phyloP scores from a whole-genome alignment of 257 asterid species.

The Nicotiana sylvestris region DNA sequence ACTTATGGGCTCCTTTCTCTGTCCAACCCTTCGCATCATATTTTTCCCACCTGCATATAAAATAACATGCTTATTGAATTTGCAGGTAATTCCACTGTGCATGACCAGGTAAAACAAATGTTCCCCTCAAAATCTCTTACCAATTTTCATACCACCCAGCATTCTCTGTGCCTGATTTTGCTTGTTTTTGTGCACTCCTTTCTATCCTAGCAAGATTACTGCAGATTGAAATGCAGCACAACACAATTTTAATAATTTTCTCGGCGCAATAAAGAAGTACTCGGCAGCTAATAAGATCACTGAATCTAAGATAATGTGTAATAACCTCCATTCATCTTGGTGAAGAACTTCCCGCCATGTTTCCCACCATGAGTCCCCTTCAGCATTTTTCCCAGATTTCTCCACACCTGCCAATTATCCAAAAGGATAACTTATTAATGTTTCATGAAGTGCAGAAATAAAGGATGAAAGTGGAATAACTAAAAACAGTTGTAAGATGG shows the following conservation, averaged over 20 bases:
- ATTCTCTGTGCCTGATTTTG: slow-evolving; percentile 87
- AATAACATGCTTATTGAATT: not conserved
- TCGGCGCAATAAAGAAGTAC: not conserved
- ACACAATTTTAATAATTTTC: not conserved
- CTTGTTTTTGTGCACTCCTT: slow-evolving; percentile 99
- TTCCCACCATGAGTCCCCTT: slow-evolving; percentile 99
- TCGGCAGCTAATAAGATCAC: not conserved
- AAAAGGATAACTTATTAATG: slow-evolving; percentile 24
- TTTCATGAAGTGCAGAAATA: not conserved
- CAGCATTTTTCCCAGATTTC: slow-evolving; percentile 91
- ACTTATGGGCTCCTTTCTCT: slow-evolving; percentile 96
- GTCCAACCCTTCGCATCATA: slow-evolving; percentile 99
- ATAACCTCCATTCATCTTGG: slow-evolving; percentile 98
- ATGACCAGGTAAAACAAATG: not conserved
- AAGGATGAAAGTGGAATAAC: not conserved
- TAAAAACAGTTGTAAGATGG: not conserved
- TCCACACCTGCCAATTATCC: slow-evolving; percentile 64
- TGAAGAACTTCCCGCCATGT: slow-evolving; percentile 98
- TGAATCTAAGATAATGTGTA: not conserved
- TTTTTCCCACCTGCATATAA: slow-evolving; percentile 90
- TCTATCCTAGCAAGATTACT: slow-evolving; percentile 97
- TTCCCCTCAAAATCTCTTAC: slow-evolving; percentile 41
- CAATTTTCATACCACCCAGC: slow-evolving; percentile 99
- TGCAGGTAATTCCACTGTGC: not conserved
- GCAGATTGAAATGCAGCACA: slow-evolving; percentile 28